Conservation (phyloP, 2,329 filamentous ascomycete species). For the Arthrobotrys sphaeroides region DNA sequence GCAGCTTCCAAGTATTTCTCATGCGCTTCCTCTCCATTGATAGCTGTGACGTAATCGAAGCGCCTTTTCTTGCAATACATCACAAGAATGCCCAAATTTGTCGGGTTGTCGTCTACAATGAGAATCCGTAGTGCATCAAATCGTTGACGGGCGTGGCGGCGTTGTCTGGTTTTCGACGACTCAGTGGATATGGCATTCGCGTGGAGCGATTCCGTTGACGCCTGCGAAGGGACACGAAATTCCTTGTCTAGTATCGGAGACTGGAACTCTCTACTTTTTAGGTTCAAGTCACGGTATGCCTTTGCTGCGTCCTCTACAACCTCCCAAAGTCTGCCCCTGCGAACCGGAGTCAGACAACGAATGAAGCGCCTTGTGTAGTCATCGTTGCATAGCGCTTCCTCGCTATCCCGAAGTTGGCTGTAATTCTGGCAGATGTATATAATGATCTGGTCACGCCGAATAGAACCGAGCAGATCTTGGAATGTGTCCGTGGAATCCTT, state of each 20-base stretch:
- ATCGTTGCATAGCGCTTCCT: constrained; percentile 26
- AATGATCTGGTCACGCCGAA: constrained; percentile 37
- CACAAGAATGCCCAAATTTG: constrained; percentile 65
- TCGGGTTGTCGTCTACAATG: constrained; percentile 65
- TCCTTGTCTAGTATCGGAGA: not conserved
- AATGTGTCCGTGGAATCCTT: constrained; percentile 20
- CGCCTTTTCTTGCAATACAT: constrained; percentile 64
- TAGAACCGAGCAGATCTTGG: constrained; percentile 20
- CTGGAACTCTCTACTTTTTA: not conserved
- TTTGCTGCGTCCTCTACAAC: constrained; percentile 26
- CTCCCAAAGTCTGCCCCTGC: constrained; percentile 36
- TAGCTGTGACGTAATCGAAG: constrained; percentile 62
- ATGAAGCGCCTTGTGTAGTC: constrained; percentile 43
- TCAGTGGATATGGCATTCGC: not conserved
- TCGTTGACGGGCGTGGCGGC: not conserved
- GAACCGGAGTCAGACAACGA: constrained; percentile 35
- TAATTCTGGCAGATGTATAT: constrained; percentile 48
- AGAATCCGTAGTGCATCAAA: constrained; percentile 56
- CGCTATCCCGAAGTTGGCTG: constrained; percentile 18
- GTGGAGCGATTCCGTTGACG: not conserved
- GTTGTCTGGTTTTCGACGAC: constrained; percentile 7
- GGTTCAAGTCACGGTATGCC: constrained; percentile 12
- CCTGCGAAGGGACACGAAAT: not conserved
- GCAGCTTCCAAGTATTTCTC: constrained; percentile 59
- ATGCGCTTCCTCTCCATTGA: constrained; percentile 64